Evolutionary conservation across 148 eudicot species (phyloP).

Genomic region (Chenopodium quinoa): DNA sequence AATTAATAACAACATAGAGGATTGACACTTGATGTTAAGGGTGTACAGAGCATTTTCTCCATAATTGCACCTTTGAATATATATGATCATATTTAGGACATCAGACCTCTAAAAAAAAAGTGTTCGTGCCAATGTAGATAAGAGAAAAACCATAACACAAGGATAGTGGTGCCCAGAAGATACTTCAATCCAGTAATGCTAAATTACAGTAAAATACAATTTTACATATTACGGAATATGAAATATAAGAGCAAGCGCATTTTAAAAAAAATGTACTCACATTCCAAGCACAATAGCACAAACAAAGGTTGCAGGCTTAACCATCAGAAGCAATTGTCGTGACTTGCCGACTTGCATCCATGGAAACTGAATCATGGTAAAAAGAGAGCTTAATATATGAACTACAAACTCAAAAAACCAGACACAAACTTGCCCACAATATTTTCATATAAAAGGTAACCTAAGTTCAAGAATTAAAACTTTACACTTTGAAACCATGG

Average conservation of each 20-base stretch:
- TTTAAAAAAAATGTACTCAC: conserved; percentile 25
- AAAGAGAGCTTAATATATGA: background rate
- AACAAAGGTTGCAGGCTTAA: conserved; percentile 40
- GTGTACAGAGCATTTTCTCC: background rate
- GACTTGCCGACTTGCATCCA: conserved; percentile 54
- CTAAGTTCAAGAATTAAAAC: background rate
- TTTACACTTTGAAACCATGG: background rate
- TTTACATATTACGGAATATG: background rate
- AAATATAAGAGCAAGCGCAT: background rate
- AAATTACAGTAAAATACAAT: background rate
- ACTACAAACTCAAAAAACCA: background rate
- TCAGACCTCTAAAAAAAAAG: too few relatives aligned
- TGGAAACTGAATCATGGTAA: conserved; percentile 36
- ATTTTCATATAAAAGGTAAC: background rate
- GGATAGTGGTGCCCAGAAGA: background rate
- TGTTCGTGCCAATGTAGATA: background rate
- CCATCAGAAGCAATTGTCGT: conserved; percentile 33
- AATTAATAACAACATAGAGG: background rate
- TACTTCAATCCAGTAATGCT: background rate
- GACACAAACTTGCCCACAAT: background rate
- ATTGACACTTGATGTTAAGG: background rate
- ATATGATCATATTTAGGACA: too few relatives aligned
- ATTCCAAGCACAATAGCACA: conserved; percentile 37
- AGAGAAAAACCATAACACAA: background rate
- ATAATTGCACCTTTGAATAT: background rate